These are phyloP conservation scores for Metarhizium rileyi DNA, from an alignment of 2,329 filamentous ascomycete genomes.

Conservation along the genomic window DNA sequence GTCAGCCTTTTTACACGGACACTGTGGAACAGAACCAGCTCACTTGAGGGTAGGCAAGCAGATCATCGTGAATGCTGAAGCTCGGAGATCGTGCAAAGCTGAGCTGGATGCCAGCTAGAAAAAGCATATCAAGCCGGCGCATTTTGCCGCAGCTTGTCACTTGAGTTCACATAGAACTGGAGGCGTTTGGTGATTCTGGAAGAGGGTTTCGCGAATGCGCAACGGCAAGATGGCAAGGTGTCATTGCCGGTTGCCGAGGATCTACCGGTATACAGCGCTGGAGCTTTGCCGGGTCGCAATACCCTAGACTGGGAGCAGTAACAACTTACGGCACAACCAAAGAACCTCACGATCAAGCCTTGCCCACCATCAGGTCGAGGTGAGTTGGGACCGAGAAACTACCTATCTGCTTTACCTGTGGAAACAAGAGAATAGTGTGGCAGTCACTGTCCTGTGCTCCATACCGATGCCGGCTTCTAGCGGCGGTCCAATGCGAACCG, in stretches of 20 bases:
- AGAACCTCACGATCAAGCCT: no score
- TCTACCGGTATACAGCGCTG: not conserved
- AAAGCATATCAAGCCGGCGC: conserved; percentile 37
- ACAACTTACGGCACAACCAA: no score
- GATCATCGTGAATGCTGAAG: conserved; percentile 83
- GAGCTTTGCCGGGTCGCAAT: not conserved
- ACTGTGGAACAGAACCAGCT: conserved; percentile 11
- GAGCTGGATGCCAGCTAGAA: conserved; percentile 36
- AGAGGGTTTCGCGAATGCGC: not conserved
- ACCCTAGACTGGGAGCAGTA: not conserved
- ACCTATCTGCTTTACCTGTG: no score
- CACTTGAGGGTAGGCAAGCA: conserved; percentile 82
- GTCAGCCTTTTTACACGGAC: not conserved
- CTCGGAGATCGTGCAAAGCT: conserved; percentile 38
- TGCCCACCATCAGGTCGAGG: no score
- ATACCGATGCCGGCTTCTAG: no score
- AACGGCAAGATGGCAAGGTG: conserved; percentile 6
- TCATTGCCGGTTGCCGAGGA: conserved; percentile 13
- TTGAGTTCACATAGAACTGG: conserved; percentile 19
- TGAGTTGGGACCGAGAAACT: no score
- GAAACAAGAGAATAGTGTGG: no score
- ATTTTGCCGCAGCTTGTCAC: conserved; percentile 27
- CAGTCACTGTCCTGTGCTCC: no score
- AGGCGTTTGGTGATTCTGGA: not conserved
- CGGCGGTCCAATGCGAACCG: no score